Evolutionary conservation across 176 grass and related monocot genomes (phyloP).

Genomic region (Leersia perrieri): DNA sequence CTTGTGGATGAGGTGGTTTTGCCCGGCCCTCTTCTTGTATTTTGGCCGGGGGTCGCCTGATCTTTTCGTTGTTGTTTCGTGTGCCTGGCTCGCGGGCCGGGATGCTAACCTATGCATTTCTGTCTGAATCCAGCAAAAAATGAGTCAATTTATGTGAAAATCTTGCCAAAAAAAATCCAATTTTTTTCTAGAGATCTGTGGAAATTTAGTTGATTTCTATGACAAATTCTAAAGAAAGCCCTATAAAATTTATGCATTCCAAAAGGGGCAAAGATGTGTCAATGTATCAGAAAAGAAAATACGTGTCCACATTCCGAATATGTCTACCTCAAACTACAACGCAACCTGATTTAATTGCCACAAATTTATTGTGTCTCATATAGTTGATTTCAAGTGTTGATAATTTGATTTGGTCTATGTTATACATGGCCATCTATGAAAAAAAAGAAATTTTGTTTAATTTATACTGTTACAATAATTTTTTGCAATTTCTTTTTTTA

Average conservation of each 20-base stretch:
- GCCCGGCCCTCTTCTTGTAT: background rate
- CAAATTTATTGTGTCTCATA: too few species aligned
- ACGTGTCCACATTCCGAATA: background rate
- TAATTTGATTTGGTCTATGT: too few species aligned
- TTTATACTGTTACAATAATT: too few species aligned
- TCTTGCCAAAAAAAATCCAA: background rate
- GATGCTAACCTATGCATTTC: background rate
- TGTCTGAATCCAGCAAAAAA: background rate
- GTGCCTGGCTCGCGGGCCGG: background rate
- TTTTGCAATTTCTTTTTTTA: too few species aligned
- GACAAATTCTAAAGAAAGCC: too few species aligned
- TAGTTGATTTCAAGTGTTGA: too few species aligned
- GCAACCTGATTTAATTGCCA: background rate
- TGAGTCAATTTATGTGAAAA: background rate
- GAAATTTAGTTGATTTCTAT: too few species aligned
- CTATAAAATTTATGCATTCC: too few species aligned
- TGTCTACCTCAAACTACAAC: background rate
- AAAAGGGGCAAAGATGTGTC: too few species aligned
- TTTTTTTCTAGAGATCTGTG: too few species aligned
- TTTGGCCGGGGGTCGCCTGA: background rate
- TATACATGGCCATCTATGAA: too few species aligned
- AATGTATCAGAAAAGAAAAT: background rate
- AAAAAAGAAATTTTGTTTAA: too few species aligned
- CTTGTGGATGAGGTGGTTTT: constrained; percentile 52
- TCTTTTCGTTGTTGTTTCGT: background rate